Base-by-base conservation (phyloP, 441 rosid species). In the Corymbia citriodora region DNA sequence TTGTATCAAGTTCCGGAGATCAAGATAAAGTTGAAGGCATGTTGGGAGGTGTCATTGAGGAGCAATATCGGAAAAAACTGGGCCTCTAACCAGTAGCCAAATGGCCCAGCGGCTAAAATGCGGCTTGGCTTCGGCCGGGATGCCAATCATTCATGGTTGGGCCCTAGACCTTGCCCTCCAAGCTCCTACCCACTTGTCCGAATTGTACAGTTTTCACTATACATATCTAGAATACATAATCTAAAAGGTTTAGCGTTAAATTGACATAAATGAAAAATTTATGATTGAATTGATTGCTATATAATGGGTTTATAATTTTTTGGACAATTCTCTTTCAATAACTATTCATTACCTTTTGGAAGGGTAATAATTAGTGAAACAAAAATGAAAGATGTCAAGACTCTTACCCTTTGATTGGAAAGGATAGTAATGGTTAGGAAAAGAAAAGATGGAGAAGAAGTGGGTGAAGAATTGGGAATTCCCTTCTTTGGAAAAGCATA, bases 201-300 rank as follows among this genome's bases (percentile, higher is more conserved):
- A 65, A 65, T 65, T 2, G 21, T 15, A 65, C 17, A 2, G 2
- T 65, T 65, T 65, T n/a, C 36, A 65, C 74, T 15, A 65, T 15
- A 65, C 74, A 15, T 65, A 21, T n/a, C 40, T 4, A 63, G 33
- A 63, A 3, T 15, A 1, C 61, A 36, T 36, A 36, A 36, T 3
- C 40, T 36, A 57, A 57, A 68, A 68, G 0, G 18, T 15, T 68
- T 8, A 36, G 11, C 2, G 31, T 3, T 1, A 0, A 0, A 68
- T 68, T 31, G 79, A 0, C 2, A 68, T n/a, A 68, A 68, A n/a
- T 68, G 1, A 68, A 68, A 31, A 16, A 2, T 68, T 68, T 31
- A 16, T 8, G 0, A 68, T 2, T 68, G 0, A n/a, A 31, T 68
- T 68, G 6, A 8, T 8, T 10, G 0, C 2, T 16, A 18, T 68